A percentile compares a stretch with the other conserved stretches of the same genome.
Conservation (phyloP, 73 alveolate genomes). For the Uronychia setigera region DNA sequence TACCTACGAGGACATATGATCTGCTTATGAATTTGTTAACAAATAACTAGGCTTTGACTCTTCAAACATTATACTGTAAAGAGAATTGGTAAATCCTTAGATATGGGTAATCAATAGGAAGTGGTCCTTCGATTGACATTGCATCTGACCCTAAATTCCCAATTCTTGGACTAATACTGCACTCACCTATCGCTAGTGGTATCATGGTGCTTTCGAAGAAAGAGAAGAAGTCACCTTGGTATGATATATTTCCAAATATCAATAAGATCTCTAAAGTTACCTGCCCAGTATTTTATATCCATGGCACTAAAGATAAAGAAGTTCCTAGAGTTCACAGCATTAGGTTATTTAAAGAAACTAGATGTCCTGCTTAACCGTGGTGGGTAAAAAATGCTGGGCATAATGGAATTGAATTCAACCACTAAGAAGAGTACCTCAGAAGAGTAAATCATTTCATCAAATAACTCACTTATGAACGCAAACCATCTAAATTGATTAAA, state of each 20-base stretch:
- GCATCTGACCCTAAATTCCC: conserved; percentile 14
- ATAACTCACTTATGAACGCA: no score
- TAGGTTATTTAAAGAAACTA: background rate
- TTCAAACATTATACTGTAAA: conserved; percentile 30
- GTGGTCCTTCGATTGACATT: conserved; percentile 54
- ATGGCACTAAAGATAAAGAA: conserved; percentile 54
- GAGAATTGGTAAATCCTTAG: background rate
- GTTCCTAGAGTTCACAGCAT: conserved; percentile 26
- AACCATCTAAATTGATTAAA: no score
- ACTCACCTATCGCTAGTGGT: conserved; percentile 49
- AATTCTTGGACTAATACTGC: conserved; percentile 50
- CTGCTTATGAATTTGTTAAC: conserved; percentile 45
- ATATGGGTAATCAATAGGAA: conserved; percentile 55
- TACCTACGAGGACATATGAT: conserved; percentile 47
- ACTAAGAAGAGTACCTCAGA: background rate
- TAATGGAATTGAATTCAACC: background rate
- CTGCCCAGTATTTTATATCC: conserved; percentile 60
- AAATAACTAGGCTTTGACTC: conserved; percentile 8
- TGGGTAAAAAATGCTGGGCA: conserved; percentile 20
- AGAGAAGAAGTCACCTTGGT: conserved; percentile 5
- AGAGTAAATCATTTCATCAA: background rate
- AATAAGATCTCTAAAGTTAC: conserved; percentile 30
- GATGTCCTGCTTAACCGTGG: background rate
- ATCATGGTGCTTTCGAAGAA: conserved; percentile 15
- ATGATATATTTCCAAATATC: conserved; percentile 53